Base-by-base conservation (phyloP, 2,329 filamentous ascomycete genomes). In the Fonsecaea monophora region DNA sequence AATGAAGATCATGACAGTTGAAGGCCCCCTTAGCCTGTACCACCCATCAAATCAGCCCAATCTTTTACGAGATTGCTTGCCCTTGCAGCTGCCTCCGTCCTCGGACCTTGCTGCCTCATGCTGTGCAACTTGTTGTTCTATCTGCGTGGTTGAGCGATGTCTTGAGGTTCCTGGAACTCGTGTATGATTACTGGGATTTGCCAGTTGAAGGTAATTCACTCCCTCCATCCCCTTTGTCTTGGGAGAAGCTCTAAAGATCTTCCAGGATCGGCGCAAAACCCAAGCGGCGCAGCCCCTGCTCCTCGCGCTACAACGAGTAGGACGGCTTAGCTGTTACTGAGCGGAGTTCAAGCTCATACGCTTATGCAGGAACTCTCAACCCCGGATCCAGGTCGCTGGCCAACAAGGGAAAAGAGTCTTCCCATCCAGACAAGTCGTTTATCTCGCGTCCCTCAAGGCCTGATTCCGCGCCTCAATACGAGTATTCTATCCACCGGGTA, bases 321-420 rank as follows among this genome's bases (percentile, higher is more conserved):
- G 50, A 25, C 40, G 32, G 50, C 25, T 57, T 30, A 25, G 50
- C 58, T 50, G 42, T 58, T 66, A 35, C 18, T 34, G 32, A 37
- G 48, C 54, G 50, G 40, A 35, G 50, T n/a, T 59, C 13, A 63
- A 38, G 58, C 54, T 53, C n/a, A 9, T 65, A 50, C 65, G 68
- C 68, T 69, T 67, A 67, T 67, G 68, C 68, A 69, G 68, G 68
- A 67, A 67, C 68, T 60, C 57, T 53, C 45, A 34, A 54, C 38
- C 53, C 42, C 32, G 25, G 45, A 54, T 53, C 66, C 53, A 60
- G 25, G 40, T 61, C 48, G 66, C 50, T 63, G 60, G 62, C 63
- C 15, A 55, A 37, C 37, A 21, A n/a, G 21, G 30, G 54, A 40
- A 21, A 60, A 34, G 40, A 68, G 48, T 34, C 53, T 62, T 60